phyloP scores from a whole-genome alignment of 129 eudicot species.

The Centrapalus pauciflorus region DNA sequence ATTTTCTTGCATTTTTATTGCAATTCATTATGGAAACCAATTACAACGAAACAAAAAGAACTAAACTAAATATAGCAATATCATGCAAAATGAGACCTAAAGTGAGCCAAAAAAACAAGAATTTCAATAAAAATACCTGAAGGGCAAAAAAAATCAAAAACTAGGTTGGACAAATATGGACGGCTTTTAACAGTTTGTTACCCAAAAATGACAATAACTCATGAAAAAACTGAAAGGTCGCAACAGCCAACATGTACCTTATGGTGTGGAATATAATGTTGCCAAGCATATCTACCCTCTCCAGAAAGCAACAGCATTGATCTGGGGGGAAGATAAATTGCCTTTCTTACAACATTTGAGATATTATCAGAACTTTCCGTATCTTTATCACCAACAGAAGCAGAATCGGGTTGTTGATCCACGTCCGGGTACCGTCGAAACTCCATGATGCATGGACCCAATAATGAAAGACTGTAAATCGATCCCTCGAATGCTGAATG shows the following conservation, averaged over 20 bases:
- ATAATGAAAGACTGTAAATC: constrained; percentile 91
- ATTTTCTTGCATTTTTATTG: too few species aligned
- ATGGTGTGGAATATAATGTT: constrained; percentile 96
- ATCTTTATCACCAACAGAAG: constrained; percentile 26
- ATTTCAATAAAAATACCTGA: too few species aligned
- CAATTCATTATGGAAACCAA: too few species aligned
- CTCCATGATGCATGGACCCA: constrained; percentile 99
- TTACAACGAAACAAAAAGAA: too few species aligned
- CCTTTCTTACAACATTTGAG: constrained; percentile 41
- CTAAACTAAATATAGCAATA: background rate
- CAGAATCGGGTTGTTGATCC: constrained; percentile 20
- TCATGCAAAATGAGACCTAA: background rate
- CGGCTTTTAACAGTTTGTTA: too few species aligned
- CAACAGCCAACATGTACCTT: constrained; percentile 65
- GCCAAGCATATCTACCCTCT: constrained; percentile 98
- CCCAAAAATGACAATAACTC: too few species aligned
- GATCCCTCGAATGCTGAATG: constrained; percentile 94
- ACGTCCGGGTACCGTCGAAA: constrained; percentile 62
- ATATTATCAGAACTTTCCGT: constrained; percentile 31
- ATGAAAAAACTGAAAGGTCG: constrained; percentile 8
- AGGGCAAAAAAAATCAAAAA: too few species aligned
- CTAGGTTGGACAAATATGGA: too few species aligned
- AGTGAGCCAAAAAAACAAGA: too few species aligned
- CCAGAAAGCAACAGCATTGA: constrained; percentile 80
- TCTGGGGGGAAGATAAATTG: constrained; percentile 86